Evolutionary conservation across 202 grass and related monocot genomes (phyloP).

Genomic region (Brachypodium distachyon): DNA sequence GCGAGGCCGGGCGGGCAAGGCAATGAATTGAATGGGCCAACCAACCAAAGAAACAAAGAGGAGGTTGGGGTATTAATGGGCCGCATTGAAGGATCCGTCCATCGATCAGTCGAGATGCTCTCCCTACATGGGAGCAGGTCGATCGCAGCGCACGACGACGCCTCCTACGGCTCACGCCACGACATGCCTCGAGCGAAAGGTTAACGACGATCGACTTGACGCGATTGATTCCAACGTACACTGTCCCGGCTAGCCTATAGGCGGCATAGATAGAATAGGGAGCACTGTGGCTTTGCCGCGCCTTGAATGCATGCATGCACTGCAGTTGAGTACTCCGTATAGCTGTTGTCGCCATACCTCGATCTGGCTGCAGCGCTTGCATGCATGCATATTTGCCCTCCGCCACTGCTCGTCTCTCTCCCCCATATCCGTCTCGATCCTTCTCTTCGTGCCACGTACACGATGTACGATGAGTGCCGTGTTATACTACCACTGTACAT

Average conservation of each 20-base stretch:
- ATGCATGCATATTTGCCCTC: slow-evolving; percentile 13
- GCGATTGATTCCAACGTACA: not conserved
- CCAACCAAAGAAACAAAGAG: slow-evolving; percentile 38
- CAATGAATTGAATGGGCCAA: slow-evolving; percentile 36
- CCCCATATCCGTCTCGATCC: not conserved
- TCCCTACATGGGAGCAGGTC: no score
- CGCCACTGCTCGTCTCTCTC: not conserved
- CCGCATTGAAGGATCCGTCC: slow-evolving; percentile 31
- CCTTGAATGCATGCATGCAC: slow-evolving; percentile 28
- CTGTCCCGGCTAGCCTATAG: no score
- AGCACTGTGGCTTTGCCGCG: not conserved
- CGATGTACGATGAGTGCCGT: not conserved
- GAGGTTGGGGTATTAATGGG: slow-evolving; percentile 66
- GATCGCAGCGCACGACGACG: no score
- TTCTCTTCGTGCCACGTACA: not conserved
- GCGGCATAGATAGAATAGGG: not conserved
- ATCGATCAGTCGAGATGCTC: no score
- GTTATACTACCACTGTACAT: no score
- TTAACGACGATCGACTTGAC: not conserved
- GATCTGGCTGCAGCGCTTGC: slow-evolving; percentile 1
- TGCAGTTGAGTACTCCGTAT: not conserved
- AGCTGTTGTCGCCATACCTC: not conserved
- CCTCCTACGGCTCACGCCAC: not conserved
- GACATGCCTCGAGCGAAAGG: slow-evolving; percentile 40
- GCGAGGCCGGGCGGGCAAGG: no score